These are phyloP conservation scores for Penicillium fimorum DNA, from an alignment of 495 filamentous ascomycete species.

Conservation along the genomic window DNA sequence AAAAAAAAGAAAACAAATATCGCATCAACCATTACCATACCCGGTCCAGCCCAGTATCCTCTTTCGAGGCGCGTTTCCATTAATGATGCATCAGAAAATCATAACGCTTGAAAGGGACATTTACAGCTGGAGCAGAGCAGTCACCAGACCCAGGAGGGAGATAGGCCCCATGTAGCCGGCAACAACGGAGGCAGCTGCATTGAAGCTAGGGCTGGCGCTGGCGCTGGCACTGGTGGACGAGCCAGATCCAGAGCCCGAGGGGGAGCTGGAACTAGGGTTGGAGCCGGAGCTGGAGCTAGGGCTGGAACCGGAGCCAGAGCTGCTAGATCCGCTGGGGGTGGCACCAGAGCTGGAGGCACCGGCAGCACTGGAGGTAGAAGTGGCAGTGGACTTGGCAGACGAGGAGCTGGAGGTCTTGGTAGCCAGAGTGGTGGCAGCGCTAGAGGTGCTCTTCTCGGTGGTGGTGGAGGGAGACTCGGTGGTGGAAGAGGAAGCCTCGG, in stretches of 20 bases:
- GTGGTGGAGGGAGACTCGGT: slow-evolving; percentile 10
- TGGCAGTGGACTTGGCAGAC: slow-evolving; percentile 15
- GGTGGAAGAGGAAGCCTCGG: background rate
- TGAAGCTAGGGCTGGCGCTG: slow-evolving; percentile 23
- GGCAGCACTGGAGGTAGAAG: slow-evolving; percentile 15
- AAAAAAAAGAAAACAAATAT: slow-evolving; percentile 5
- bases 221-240: slow-evolving; percentile 22
- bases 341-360: slow-evolving; percentile 10
- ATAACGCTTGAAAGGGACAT: slow-evolving; percentile 13
- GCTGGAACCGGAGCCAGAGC: slow-evolving; percentile 17
- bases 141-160: slow-evolving; percentile 34
- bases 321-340: slow-evolving; percentile 18
- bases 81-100: slow-evolving; percentile 24
- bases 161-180: slow-evolving; percentile 27
- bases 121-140: slow-evolving; percentile 41
- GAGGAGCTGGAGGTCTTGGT: slow-evolving; percentile 22
- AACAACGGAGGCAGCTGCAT: slow-evolving; percentile 27
- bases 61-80: slow-evolving; percentile 15
- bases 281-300: slow-evolving; percentile 10
- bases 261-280: background rate
- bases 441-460: slow-evolving; percentile 8
- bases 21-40: slow-evolving; percentile 18
- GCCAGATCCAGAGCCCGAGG: slow-evolving; percentile 3
- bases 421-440: slow-evolving; percentile 16
- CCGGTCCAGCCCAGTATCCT: slow-evolving; percentile 29